Base-by-base conservation (phyloP, 176 grass and related monocot genomes). In the Zoysia japonica region DNA sequence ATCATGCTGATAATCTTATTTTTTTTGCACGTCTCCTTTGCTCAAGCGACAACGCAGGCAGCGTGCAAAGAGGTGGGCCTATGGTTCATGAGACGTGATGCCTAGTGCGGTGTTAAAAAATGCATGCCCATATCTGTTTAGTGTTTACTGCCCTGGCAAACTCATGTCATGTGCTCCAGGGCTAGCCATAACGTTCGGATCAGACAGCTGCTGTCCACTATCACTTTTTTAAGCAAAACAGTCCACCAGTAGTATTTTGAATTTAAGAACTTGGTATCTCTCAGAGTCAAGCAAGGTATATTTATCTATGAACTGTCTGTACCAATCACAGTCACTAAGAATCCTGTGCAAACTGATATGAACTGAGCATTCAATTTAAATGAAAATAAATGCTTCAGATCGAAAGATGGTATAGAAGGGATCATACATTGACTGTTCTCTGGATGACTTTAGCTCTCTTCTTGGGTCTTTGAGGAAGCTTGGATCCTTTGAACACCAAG, bases 401-500 rank as follows among this genome's bases (percentile, higher is more conserved):
- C 3, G 17, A 78, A 60, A 75, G 61, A 5, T 65, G 60, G 76
- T 68, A 38, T 48, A 51, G 68, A 36, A 85, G 56, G 62, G 56
- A 77, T 36, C 89, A 70, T 92, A 98, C 96, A 47, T 95, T 94
- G 46, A 98, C 83, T 12, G 86, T 93, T 83, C 68, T 95, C 83
- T 98, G 92, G 70, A 98, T 83, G 82, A 86, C 67, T 78, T 98
- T 98, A n/a, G 90, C 96, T 83, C 96, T 79, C 76, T 98, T 98
- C 68, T 95, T 98, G 48, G 96, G 96, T 14, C 96, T 83, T 66
- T 95, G 96, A 76, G 96, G 96, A 65, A 91, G 78, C 84, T 95
- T 98, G 67, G 96, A 91, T 84, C 96, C 96, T 77, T 98, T 98
- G 81, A 98, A 93, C 74, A 81, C 78, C 68, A 91, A 72, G 75